These are phyloP conservation scores for Cladophialophora yegresii DNA, from an alignment of 2,329 filamentous ascomycete genomes.

Conservation along the genomic window DNA sequence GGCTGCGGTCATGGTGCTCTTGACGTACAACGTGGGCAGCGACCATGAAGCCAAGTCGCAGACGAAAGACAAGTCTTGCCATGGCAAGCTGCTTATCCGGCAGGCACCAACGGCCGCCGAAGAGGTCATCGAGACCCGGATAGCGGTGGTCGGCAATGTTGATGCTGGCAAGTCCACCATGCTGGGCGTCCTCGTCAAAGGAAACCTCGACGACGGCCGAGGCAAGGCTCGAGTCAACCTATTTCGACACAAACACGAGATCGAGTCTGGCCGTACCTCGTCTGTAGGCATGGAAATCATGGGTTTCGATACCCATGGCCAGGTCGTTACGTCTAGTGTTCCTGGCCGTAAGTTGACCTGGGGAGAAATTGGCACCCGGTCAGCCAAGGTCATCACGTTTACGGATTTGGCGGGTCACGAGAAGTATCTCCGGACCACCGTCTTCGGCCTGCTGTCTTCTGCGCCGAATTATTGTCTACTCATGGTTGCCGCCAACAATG, in stretches of 20 bases:
- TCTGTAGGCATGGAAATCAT: slow-evolving; percentile 99
- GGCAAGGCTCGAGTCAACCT: slow-evolving; percentile 93
- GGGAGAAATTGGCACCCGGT: slow-evolving; percentile 95
- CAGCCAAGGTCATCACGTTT: slow-evolving; percentile 94
- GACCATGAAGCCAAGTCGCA: slow-evolving; percentile 68
- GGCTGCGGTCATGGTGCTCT: slow-evolving; percentile 76
- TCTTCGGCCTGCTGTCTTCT: slow-evolving; percentile 90
- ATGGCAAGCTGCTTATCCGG: slow-evolving; percentile 84
- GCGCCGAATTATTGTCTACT: slow-evolving; percentile 96
- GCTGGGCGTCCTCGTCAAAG: slow-evolving; percentile 92
- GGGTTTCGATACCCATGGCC: slow-evolving; percentile 86
- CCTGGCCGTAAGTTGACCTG: slow-evolving; percentile 87
- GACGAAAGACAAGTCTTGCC: slow-evolving; percentile 70
- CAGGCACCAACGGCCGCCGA: slow-evolving; percentile 72
- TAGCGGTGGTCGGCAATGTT: slow-evolving; percentile 96
- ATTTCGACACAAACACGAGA: slow-evolving; percentile 96
- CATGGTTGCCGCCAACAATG: slow-evolving; percentile 98
- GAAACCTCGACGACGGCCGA: slow-evolving; percentile 88
- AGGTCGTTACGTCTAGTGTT: slow-evolving; percentile 77
- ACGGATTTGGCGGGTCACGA: slow-evolving; percentile 95
- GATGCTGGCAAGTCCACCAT: slow-evolving; percentile 97
- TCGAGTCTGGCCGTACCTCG: slow-evolving; percentile 91
- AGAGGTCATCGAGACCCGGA: slow-evolving; percentile 89
- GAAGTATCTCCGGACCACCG: slow-evolving; percentile 89
- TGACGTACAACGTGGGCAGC: slow-evolving; percentile 89